Base-by-base conservation (phyloP, 1,139 yeast species). In the Nakaseomyces delphensis region DNA sequence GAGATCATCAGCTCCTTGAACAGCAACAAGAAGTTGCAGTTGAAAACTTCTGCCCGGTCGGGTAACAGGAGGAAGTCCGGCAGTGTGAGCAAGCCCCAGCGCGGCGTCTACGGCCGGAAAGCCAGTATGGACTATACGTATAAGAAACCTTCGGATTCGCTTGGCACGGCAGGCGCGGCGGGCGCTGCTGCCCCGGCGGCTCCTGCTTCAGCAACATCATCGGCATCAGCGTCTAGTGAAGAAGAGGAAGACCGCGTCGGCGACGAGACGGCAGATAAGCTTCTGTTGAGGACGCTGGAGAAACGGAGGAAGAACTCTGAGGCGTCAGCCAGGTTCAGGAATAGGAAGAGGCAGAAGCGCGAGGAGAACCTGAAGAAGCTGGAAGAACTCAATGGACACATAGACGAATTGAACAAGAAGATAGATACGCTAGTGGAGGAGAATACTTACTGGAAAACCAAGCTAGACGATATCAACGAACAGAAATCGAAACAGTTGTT, bases 251-350 rank as follows among this genome's bases (percentile, higher is more conserved):
- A 29, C 13, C 7, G 25, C 10, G 10, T 23, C 7, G 30, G n/a
- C 7, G 33, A 14, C 5, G 33, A 29, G 19, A 38, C 36, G 24
- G 20, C 25, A 3, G 38, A 31, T 6, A 30, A 3, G 4, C 27
- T 20, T 31, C 32, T 10, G 15, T 33, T 14, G 41, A 20, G 13
- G 44, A 46, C 40, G 7, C 39, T 47, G 23, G 51, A 49, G 40
- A 56, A 49, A 38, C 48, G 55, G 32, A 48, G 49, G 28, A 51
- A 50, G 42, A 57, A 56, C 43, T 55, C 59, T n/a, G 63, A 56
- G 35, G 63, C 63, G 3, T 51, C 58, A 20, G 60, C 61, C n/a
- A 43, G 63, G 20, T 58, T 58, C 45, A 47, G 63, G 3, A 43
- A 52, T 23, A 54, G 63, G 33, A 51, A 54, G 45, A 56, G 56